Percentiles rank a stretch among this genome's conserved stretches.
Conservation (phyloP, 1,284 basidiomycete genomes). For the Ustilago shanxiensis region DNA sequence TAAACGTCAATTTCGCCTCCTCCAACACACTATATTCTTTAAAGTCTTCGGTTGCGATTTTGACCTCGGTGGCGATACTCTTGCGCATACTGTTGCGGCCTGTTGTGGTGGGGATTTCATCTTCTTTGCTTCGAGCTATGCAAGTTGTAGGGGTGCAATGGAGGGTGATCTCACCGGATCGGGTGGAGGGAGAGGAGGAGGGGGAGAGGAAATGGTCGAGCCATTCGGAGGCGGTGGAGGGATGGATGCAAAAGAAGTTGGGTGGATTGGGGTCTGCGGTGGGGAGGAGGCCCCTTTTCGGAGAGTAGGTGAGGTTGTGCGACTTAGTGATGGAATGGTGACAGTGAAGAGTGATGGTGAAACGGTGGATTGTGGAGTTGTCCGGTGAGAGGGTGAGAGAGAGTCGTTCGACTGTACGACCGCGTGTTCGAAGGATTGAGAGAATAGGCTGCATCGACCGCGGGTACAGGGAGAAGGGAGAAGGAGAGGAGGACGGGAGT, state of each 20-base stretch:
- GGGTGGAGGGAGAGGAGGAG: slow-evolving; percentile 13
- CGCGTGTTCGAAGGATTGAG: slow-evolving; percentile 48
- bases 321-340: slow-evolving; percentile 54
- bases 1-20: slow-evolving; percentile 44
- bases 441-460: slow-evolving; percentile 38
- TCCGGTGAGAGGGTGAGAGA: slow-evolving; percentile 32
- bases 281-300: slow-evolving; percentile 48
- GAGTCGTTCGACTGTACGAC: slow-evolving; percentile 46
- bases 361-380: slow-evolving; percentile 21
- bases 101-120: slow-evolving; percentile 17
- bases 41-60: slow-evolving; percentile 46
- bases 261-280: slow-evolving; percentile 51
- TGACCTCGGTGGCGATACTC: slow-evolving; percentile 54
- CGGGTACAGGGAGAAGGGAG: neutral
- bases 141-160: slow-evolving; percentile 33
- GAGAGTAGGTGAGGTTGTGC: slow-evolving; percentile 59
- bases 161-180: slow-evolving; percentile 54
- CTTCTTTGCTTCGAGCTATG: slow-evolving; percentile 40
- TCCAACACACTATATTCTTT: slow-evolving; percentile 39
- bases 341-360: slow-evolving; percentile 50
- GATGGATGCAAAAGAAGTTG: slow-evolving; percentile 38
- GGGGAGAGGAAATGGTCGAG: slow-evolving; percentile 52
- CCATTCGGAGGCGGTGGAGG: slow-evolving; percentile 55
- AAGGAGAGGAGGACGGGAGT: neutral
- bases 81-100: slow-evolving; percentile 10